A percentile compares a stretch with the other conserved stretches of the same genome.
Evolutionary conservation across 805 yeast species (phyloP).

Genomic region (Candida nanaspora): DNA sequence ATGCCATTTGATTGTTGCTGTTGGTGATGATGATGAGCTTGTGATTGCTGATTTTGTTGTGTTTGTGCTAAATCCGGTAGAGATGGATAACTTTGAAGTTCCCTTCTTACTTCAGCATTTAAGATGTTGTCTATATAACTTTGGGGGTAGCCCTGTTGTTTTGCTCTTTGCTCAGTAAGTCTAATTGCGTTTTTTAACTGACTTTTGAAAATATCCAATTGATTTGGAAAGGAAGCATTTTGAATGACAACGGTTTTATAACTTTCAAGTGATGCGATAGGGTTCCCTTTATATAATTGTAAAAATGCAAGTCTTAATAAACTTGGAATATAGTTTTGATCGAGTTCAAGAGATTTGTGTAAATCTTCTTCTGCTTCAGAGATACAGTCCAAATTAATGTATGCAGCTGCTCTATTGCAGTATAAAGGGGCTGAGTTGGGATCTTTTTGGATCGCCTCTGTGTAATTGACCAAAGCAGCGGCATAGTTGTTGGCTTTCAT

Average conservation of each 20-base stretch:
- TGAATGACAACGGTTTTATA: slow-evolving; percentile 31
- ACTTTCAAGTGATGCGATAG: slow-evolving; percentile 26
- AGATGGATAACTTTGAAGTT: slow-evolving; percentile 14
- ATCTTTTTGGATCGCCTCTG: slow-evolving; percentile 27
- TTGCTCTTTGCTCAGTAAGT: slow-evolving; percentile 23
- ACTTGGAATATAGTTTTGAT: slow-evolving; percentile 31
- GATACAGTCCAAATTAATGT: slow-evolving; percentile 26
- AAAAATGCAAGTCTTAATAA: slow-evolving; percentile 31
- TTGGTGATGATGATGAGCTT: too few relatives aligned
- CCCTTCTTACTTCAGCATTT: slow-evolving; percentile 16
- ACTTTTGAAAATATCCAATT: slow-evolving; percentile 19
- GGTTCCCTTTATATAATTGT: slow-evolving; percentile 28
- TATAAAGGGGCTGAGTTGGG: slow-evolving; percentile 27
- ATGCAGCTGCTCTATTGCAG: slow-evolving; percentile 35
- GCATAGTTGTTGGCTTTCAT: slow-evolving; percentile 20
- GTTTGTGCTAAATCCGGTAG: neutral
- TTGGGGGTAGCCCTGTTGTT: slow-evolving; percentile 25
- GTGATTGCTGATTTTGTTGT: too few relatives aligned
- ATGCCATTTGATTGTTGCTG: too few relatives aligned
- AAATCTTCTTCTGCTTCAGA: slow-evolving; percentile 31
- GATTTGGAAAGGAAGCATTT: too few relatives aligned
- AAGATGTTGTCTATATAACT: slow-evolving; percentile 20
- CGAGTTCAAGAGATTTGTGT: slow-evolving; percentile 21
- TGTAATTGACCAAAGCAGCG: slow-evolving; percentile 29
- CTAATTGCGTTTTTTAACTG: slow-evolving; percentile 20